Base-by-base conservation (phyloP, 768 basidiomycete species). In the Cystofilobasidium bisporidii region DNA sequence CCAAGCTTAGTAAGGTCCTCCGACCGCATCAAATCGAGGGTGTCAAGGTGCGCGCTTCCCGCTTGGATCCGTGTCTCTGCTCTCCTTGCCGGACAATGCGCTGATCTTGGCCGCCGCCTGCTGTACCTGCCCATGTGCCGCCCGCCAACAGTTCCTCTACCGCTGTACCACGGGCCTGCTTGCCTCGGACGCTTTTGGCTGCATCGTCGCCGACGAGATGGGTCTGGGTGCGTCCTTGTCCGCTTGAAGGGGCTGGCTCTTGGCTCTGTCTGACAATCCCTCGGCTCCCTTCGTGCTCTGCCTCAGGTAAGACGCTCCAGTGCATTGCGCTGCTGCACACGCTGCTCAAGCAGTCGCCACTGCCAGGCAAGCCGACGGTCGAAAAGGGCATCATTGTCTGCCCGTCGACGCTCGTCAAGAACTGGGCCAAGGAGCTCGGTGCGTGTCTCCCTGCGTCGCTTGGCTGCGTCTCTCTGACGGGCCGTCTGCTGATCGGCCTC, bases 131-230 rank as follows among this genome's bases (percentile, higher is more conserved):
- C n/a, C n/a, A n/a, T n/a, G n/a, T n/a, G n/a, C n/a, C n/a, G n/a
- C n/a, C n/a, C n/a, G n/a, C n/a, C n/a, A n/a, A n/a, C 72, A 99
- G 92, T 98, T 99, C 77, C 77, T 99, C 76, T 99, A 94, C 78
- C 86, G 84, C 77, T 96, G 93, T 77, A 86, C 92, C 6, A 96
- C 92, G 0, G 96, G 93, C 0, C 88, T 93, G 85, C 77, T 93
- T 65, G 88, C 88, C 43, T 87, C 90, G 55, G 88, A 91, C 72
- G 91, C 94, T 70, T 80, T 78, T 68, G 82, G 81, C 0, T 98
- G 94, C 74, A 99, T 99, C 76, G 97, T 99, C 94, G 94, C 94
- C 0, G 94, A 99, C 74, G 94, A 94, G 78, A 99, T 99, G 94
- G 94, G 94, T 73, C 84, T 98, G 18, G 94, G 81, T 72, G 71